Evolutionary conservation across 2,329 filamentous ascomycete genomes (phyloP), one percentile per base, ranked within the genome.

Genomic region (Monosporascus sp.): DNA sequence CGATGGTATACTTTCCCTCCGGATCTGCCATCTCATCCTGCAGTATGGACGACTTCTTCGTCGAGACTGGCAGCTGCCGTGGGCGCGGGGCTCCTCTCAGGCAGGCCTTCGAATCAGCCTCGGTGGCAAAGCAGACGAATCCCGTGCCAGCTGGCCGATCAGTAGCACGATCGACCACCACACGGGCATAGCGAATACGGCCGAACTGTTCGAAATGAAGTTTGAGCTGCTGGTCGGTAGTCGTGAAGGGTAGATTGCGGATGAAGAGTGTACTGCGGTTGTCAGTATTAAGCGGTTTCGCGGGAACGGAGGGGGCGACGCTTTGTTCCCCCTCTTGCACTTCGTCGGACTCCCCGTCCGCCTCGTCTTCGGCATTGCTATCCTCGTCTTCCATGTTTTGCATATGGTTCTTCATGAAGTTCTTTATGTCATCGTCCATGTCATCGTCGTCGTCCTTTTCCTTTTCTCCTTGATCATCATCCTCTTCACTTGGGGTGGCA

Each of bases 231-330:
- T 91, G 87, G 63, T 99, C 92, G 18, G 88, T 88, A 44, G 85
- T 86, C 2, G 88, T 91, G 70, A 96, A 99, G 1, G 95, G 93
- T 14, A 99, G 76, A 67, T 99, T 99, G 60, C 94, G 90, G 62
- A 99, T 81, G 73, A 99, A 99, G 15, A 97, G 72, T 0, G 92
- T 97, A 37, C 83, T 83, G 2, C 83, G 83, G 63, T 90, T 89
- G 67, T 88, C 83, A 17, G 76, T 80, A 25, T 68, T 73, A 55
- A 68, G 63, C 47, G 72, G 65, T 41, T 72, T 67, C 53, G 55
- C 53, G 2, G 56, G 20, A 24, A 53, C 7, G 11, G 50, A 38
- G 11, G 60, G 45, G 35, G 53, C 55, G 14, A 20, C 46, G 22
- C 68, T 65, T 3, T 66, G 66, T 6, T 73, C 72, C 0, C 68